These are phyloP conservation scores for Podospora tetraspora DNA, from an alignment of 495 filamentous ascomycete species.

Conservation along the genomic window DNA sequence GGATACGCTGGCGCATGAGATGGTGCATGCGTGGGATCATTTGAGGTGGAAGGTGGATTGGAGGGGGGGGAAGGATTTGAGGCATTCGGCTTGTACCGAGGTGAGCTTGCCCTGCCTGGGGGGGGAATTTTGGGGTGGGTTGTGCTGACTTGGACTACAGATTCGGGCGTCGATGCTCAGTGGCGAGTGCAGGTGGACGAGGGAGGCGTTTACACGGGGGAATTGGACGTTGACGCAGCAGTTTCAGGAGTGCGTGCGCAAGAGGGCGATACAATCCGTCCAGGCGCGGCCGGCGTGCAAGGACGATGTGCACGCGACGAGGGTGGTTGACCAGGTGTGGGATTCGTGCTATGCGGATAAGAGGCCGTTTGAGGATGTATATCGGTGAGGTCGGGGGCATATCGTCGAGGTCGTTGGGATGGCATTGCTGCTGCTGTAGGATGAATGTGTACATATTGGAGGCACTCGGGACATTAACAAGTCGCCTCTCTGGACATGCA, in stretches of 20 bases:
- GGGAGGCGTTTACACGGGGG: slow-evolving; percentile 74
- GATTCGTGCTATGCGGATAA: slow-evolving; percentile 94
- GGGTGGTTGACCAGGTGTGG: slow-evolving; percentile 93
- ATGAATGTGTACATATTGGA: neutral
- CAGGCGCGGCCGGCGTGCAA: slow-evolving; percentile 68
- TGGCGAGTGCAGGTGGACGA: slow-evolving; percentile 88
- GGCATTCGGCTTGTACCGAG: slow-evolving; percentile 94
- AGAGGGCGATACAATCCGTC: slow-evolving; percentile 72
- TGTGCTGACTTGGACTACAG: slow-evolving; percentile 38
- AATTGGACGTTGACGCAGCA: slow-evolving; percentile 88
- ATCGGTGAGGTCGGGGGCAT: slow-evolving; percentile 58
- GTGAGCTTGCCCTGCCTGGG: slow-evolving; percentile 46
- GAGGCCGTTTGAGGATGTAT: slow-evolving; percentile 93
- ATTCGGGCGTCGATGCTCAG: slow-evolving; percentile 88
- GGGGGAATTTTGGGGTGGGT: neutral
- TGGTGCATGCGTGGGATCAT: slow-evolving; percentile 96
- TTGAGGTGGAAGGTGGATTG: slow-evolving; percentile 84
- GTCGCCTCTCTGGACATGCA: neutral
- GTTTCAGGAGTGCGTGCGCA: slow-evolving; percentile 85
- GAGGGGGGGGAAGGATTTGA: slow-evolving; percentile 58
- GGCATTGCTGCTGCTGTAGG: neutral
- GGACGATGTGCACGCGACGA: slow-evolving; percentile 79
- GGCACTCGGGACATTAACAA: neutral
- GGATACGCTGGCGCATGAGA: slow-evolving; percentile 93
- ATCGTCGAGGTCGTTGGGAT: slow-evolving; percentile 53